Evolutionary conservation across 805 yeast species (phyloP), one percentile per base, ranked within the genome.

Genomic region (Brettanomyces nanus): DNA sequence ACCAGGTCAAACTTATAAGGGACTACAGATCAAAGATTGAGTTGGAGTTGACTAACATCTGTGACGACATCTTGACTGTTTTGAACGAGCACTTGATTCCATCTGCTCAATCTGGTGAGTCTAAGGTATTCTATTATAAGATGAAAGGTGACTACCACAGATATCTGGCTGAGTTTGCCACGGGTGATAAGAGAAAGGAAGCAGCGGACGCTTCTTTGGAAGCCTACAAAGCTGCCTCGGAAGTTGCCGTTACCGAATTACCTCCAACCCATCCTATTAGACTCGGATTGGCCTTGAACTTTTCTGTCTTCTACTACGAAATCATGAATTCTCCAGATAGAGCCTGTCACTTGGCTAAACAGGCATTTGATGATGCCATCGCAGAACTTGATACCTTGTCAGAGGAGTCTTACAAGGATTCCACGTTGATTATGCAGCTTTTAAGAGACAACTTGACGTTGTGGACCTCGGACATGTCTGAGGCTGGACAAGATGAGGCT

Each of bases 101-200:
- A 51, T 73, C 90, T 46, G 97, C 97, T 46, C 85, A 82, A 62
- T 78, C 95, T 49, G 97, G 97, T 58, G 98, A 92, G 70, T 87
- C 96, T 36, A 87, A 90, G 75, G 97, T 90, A 40, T 90, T 90
- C 68, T 90, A 90, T 76, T 87, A 85, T 73, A 90, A 90, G 77
- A 90, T 90, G 97, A 90, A 90, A 73, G 98, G 97, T 75, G 98
- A 90, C 67, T 90, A 90, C 75, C 95, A 89, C 74, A 95, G 98
- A 74, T 90, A 90, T 68, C 76, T 90, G 69, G 97, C 97, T 46
- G 98, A 90, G 72, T 92, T 90, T 60, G 90, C 97, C 46, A 74
- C 79, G 54, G 78, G 85, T 48, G 97, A 87, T 52, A 83, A 81
- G 68, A 85, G 96, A 63, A 85, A 87, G 63, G 86, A 75, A 49